Evolutionary conservation across 192 early-diverging fungal species (phyloP).

Genomic region (Endogone sp.): DNA sequence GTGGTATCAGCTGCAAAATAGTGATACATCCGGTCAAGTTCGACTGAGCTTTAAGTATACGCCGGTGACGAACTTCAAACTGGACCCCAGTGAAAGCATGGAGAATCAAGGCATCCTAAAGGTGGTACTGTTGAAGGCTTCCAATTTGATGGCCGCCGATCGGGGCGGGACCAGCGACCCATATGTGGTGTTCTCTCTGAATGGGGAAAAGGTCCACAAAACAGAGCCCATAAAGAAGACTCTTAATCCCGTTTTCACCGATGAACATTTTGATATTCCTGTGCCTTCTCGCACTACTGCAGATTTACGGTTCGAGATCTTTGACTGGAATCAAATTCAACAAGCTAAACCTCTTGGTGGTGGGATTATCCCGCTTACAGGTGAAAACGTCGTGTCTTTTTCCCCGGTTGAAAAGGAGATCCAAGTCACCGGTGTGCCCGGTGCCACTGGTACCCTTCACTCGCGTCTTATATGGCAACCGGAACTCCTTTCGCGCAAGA

Average conservation of each 20-base stretch:
- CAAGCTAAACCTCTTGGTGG: constrained; percentile 56
- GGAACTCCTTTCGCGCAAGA: constrained; percentile 31
- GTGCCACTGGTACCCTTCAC: constrained; percentile 35
- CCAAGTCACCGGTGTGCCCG: constrained; percentile 4
- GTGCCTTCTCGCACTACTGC: constrained; percentile 49
- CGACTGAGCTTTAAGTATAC: constrained; percentile 38
- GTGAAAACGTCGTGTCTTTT: constrained; percentile 22
- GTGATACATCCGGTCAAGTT: constrained; percentile 20
- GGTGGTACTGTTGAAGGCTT: constrained; percentile 53
- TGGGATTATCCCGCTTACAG: constrained; percentile 44
- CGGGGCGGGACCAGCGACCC: constrained; percentile 71
- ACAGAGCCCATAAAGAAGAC: constrained; percentile 71
- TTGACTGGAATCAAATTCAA: constrained; percentile 77
- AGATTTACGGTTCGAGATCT: constrained; percentile 59
- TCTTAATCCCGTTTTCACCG: constrained; percentile 58
- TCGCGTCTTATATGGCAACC: constrained; percentile 61
- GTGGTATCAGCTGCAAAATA: not conserved
- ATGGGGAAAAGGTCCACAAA: constrained; percentile 64
- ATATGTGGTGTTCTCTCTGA: constrained; percentile 59
- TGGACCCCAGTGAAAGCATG: constrained; percentile 44
- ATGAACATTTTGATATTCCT: constrained; percentile 60
- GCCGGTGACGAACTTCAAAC: constrained; percentile 38
- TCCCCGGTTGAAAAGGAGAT: constrained; percentile 10
- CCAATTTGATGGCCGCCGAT: constrained; percentile 64
- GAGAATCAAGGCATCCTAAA: constrained; percentile 64